A percentile compares a stretch with the other conserved stretches of the same genome.
Conservation (phyloP, 768 basidiomycete species). For the Neoboletus subvelutipes region DNA sequence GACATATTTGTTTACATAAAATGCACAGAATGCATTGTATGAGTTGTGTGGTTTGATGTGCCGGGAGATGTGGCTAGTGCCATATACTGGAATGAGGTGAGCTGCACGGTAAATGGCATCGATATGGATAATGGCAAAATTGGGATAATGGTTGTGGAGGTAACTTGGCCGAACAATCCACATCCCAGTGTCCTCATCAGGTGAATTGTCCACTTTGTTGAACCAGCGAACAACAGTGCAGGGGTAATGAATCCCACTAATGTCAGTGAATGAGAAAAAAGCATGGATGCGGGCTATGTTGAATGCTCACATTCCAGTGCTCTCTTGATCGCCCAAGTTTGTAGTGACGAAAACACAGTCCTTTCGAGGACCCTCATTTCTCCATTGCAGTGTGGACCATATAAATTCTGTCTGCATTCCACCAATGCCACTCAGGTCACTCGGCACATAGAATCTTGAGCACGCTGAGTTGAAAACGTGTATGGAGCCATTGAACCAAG, state of each 20-base stretch:
- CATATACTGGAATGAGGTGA: not conserved
- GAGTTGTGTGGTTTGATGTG: not conserved
- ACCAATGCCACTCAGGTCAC: not conserved
- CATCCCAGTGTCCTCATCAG: slow-evolving; percentile 28
- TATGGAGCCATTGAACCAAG: not conserved
- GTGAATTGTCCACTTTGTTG: not conserved
- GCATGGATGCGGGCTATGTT: not conserved
- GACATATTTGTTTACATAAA: not conserved
- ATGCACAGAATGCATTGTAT: not conserved
- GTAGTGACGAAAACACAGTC: not conserved
- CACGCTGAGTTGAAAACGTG: not conserved
- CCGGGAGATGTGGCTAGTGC: not conserved
- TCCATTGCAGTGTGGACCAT: not conserved
- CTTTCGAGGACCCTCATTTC: not conserved
- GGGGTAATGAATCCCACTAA: not conserved
- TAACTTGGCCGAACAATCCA: slow-evolving; percentile 25
- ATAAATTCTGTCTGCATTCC: not conserved
- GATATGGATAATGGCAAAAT: slow-evolving; percentile 24
- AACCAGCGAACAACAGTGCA: not conserved
- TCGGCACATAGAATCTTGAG: not conserved
- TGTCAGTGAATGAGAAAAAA: not conserved
- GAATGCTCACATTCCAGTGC: not conserved
- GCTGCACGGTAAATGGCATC: slow-evolving; percentile 4
- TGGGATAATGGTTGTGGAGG: not conserved
- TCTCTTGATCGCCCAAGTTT: not conserved